phyloP scores from a whole-genome alignment of 2,329 filamentous ascomycete genomes.

The Diaporthe ilicicola region DNA sequence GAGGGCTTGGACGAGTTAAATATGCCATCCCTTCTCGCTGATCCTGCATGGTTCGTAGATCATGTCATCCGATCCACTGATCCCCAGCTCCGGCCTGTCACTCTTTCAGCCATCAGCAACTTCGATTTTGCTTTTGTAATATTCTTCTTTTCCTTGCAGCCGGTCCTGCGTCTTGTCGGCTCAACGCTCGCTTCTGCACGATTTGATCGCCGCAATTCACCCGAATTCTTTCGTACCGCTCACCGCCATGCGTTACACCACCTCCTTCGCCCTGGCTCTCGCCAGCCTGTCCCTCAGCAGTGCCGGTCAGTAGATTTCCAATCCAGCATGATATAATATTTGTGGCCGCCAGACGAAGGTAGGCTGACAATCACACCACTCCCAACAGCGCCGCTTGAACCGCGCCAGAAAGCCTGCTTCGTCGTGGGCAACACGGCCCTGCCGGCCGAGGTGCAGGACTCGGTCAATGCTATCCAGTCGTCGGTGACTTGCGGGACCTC shows the following conservation, averaged over 20 bases:
- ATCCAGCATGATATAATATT: not conserved
- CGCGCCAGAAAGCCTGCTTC: slow-evolving; percentile 58
- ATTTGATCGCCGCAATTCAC: not conserved
- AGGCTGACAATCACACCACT: not conserved
- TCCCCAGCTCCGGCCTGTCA: slow-evolving; percentile 14
- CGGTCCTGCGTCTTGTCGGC: slow-evolving; percentile 8
- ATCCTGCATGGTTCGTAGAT: not conserved
- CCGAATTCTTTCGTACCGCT: not conserved
- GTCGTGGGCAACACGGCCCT: slow-evolving; percentile 59
- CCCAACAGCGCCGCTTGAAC: slow-evolving; percentile 29
- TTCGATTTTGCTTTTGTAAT: not conserved
- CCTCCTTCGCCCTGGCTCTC: slow-evolving; percentile 23
- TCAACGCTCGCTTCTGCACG: slow-evolving; percentile 8
- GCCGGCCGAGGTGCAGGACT: slow-evolving; percentile 57
- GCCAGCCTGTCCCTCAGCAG: slow-evolving; percentile 9
- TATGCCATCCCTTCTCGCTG: slow-evolving; percentile 16
- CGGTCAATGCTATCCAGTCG: slow-evolving; percentile 51
- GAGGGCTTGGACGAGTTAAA: slow-evolving; percentile 3
- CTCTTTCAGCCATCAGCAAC: slow-evolving; percentile 4
- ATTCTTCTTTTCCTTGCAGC: not conserved
- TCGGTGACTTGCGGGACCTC: slow-evolving; percentile 57
- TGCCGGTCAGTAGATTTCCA: slow-evolving; percentile 7
- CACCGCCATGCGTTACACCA: slow-evolving; percentile 21
- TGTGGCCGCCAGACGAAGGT: too few relatives aligned
- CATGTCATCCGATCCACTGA: slow-evolving; percentile 16